Evolutionary conservation across 148 eudicot genomes (phyloP), one percentile per base, ranked within the genome.

Genomic region (Bassia scoparia): DNA sequence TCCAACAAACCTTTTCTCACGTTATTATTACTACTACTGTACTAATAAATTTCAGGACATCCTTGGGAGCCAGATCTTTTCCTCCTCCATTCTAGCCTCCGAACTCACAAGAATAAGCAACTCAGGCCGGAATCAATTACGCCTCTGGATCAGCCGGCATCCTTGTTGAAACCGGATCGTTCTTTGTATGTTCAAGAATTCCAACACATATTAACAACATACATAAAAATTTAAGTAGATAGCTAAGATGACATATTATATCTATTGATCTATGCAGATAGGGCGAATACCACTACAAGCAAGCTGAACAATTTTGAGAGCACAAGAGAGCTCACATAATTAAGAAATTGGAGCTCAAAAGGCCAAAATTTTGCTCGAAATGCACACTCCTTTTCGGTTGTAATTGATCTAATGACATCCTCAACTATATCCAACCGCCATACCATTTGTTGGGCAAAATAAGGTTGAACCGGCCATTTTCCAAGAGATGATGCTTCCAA

Each of bases 91-190:
- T 80, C 64, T 71, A 85, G 35, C 81, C 86, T n/a, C 86, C 83
- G 37, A 77, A 85, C 71, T 67, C 86, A 17, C 48, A 69, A 44
- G 72, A 79, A 20, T 71, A 63, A 23, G 79, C 79, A 20, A 43
- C 71, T 44, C 78, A 67, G 4, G 71, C 30, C 23, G 93, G 93
- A 59, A 37, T 87, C 18, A 89, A 89, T 54, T 89, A 87, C 67
- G 93, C 90, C 38, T 89, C 90, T 30, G 93, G 90, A 50, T 84
- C 90, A 41, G 86, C 93, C 14, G 90, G 93, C 64, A 89, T 89
- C 54, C 81, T 87, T 15, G 59, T 68, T 63, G 80, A 78, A 76
- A 89, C 90, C 0, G 93, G 93, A 68, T 60, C 79, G 50, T 61
- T 85, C 18, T 87, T 85, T 74, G 89, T 87, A 74, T 0, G 89